phyloP scores from a whole-genome alignment of 805 yeast genomes.

The Schizosaccharomyces cryophilus region DNA sequence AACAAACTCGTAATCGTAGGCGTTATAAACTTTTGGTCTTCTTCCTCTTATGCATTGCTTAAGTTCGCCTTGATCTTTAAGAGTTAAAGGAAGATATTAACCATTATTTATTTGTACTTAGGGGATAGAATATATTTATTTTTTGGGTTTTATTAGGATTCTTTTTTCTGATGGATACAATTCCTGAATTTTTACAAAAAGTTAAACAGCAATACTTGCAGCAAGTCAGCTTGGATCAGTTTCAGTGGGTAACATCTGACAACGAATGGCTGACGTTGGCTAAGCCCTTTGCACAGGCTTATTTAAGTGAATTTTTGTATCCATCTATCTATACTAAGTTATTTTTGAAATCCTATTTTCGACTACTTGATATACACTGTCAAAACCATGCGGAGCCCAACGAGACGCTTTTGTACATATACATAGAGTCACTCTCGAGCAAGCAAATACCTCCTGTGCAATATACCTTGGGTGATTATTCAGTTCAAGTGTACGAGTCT shows the following conservation, averaged over 20 bases:
- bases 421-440: not conserved
- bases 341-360: not conserved
- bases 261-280: not conserved
- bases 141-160: too few relatives aligned
- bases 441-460: not conserved
- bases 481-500: conserved; percentile 7
- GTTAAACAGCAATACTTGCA: not conserved
- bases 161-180: not conserved
- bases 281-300: not conserved
- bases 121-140: too few relatives aligned
- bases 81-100: too few relatives aligned
- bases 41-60: too few relatives aligned
- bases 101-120: too few relatives aligned
- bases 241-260: not conserved
- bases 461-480: not conserved
- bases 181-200: not conserved
- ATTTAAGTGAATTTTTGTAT: not conserved
- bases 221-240: not conserved
- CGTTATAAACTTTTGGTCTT: too few relatives aligned
- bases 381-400: not conserved
- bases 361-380: not conserved
- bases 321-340: not conserved
- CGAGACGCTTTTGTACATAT: not conserved
- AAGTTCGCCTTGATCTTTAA: too few relatives aligned
- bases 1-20: too few relatives aligned